Base-by-base conservation (phyloP, 1,139 yeast species). In the Debaryomyces nepalensis region DNA sequence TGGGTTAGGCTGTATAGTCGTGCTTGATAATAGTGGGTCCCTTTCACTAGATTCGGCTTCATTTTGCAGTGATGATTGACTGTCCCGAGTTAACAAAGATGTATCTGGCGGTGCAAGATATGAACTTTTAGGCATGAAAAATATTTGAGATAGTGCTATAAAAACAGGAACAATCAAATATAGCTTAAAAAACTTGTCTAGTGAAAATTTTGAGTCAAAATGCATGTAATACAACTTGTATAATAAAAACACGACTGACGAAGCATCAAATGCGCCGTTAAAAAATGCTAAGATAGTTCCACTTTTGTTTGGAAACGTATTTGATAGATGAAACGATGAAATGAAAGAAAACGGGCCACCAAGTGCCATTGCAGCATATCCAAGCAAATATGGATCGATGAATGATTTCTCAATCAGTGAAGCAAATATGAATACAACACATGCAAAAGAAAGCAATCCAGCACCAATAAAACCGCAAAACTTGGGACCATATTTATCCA, bases 291-390 rank as follows among this genome's bases (percentile, higher is more conserved):
- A 63, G 20, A 73, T 63, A 10, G 72, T 57, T 1, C 78, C 78
- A 32, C 72, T 64, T 26, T 58, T 61, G 21, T 59, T 51, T 3
- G 78, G 78, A 55, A 73, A 73, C 3, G 76, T 56, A 47, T 73
- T 73, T 18, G 76, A 70, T 44, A 73, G 65, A 49, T 73, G 77
- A 53, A 73, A 73, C 5, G 73, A 66, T 2, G 77, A 69, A 48
- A 73, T 72, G 50, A 56, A 73, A 1, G 70, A 67, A 55, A 73
- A 72, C 4, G 78, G 77, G 2, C 78, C 78, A 6, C 78, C 78
- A 45, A 73, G 62, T 2, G 77, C 74, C 64, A 73, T 57, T 12
- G 59, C 57, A 1, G 68, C 67, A 46, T 70, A 73, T 3, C 77
- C 78, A 27, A 63, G 39, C 41, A 73, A 48, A 54, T 71, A 73